Percentiles rank a stretch among this genome's conserved stretches.
These are phyloP conservation scores for Sonneratia alba DNA, from an alignment of 345 rosid species.

Conservation along the genomic window DNA sequence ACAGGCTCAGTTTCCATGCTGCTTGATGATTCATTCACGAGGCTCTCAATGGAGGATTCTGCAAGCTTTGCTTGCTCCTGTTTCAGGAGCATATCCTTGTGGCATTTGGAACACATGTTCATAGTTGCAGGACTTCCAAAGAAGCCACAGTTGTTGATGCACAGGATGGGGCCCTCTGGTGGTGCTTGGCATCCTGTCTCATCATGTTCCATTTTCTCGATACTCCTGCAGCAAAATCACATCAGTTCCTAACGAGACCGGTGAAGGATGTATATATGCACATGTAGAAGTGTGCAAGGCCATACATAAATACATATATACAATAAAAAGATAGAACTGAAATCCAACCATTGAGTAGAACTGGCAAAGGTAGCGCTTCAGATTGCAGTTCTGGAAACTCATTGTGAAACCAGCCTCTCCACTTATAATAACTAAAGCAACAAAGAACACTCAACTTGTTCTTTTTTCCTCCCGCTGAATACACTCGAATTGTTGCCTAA, in stretches of 20 bases:
- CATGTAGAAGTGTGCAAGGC: neutral
- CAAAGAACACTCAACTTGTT: neutral
- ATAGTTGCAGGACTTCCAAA: constrained; percentile 83
- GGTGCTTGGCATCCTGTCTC: constrained; percentile 94
- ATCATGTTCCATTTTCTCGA: constrained; percentile 68
- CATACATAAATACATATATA: neutral
- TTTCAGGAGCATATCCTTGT: constrained; percentile 60
- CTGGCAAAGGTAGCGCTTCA: neutral
- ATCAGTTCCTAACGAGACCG: neutral
- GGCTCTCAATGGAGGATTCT: constrained; percentile 48
- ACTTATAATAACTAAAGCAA: neutral
- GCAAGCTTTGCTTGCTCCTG: constrained; percentile 76
- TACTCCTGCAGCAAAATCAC: constrained; percentile 23
- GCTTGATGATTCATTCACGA: constrained; percentile 42
- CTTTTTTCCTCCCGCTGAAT: too few species aligned
- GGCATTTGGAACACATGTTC: constrained; percentile 97
- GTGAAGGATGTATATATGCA: neutral
- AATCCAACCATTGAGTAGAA: neutral
- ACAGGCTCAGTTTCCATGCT: constrained; percentile 23
- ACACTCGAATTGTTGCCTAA: neutral
- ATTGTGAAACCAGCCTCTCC: neutral
- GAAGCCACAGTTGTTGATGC: constrained; percentile 86
- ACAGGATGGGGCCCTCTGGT: constrained; percentile 69
- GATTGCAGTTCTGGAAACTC: neutral
- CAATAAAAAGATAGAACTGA: neutral